Evolutionary conservation across 345 rosid species (phyloP).

Genomic region (Laguncularia racemosa): DNA sequence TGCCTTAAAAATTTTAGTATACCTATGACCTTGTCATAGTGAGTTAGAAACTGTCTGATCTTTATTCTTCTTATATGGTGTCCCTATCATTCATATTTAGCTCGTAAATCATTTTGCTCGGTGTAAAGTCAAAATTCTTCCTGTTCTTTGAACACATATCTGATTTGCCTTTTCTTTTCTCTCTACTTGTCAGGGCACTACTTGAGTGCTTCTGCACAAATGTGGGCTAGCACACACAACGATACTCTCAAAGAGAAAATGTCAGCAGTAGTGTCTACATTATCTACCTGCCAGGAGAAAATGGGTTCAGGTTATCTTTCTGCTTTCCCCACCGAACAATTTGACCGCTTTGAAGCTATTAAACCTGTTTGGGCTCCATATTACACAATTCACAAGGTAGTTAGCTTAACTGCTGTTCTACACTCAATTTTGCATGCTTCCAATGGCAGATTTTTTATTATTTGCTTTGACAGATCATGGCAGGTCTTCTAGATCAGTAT

Average conservation of each 20-base stretch:
- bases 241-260: slow-evolving; percentile 59
- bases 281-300: slow-evolving; percentile 68
- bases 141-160: not conserved
- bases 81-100: not conserved
- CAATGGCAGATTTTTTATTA: not conserved
- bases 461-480: slow-evolving; percentile 57
- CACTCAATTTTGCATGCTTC: not conserved
- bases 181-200: slow-evolving; percentile 66
- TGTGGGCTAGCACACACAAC: slow-evolving; percentile 94
- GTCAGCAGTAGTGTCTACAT: slow-evolving; percentile 59
- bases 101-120: not conserved
- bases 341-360: slow-evolving; percentile 80
- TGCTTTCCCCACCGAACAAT: slow-evolving; percentile 75
- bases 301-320: slow-evolving; percentile 80
- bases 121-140: not conserved
- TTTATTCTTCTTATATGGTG: too few species aligned
- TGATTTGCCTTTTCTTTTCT: not conserved
- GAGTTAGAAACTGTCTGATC: too few species aligned
- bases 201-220: slow-evolving; percentile 79
- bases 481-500: slow-evolving; percentile 85
- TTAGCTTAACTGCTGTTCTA: not conserved
- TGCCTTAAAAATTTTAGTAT: too few species aligned
- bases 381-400: slow-evolving; percentile 92
- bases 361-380: slow-evolving; percentile 95
- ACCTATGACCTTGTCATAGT: too few species aligned